Conservation (phyloP, 169 alveolate species). For the Plasmodium gonderi region DNA sequence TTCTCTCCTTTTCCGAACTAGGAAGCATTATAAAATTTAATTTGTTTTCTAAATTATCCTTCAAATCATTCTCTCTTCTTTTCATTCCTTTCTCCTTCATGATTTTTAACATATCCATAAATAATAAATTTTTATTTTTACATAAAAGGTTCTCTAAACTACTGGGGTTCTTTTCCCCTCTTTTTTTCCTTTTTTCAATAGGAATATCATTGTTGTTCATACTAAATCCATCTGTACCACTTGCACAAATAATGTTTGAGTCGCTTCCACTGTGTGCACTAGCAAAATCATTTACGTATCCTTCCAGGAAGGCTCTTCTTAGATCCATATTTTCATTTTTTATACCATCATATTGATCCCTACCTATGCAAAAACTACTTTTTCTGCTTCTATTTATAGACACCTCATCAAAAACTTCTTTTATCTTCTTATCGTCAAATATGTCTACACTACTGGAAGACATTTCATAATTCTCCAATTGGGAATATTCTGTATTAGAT, state of each 20-base stretch:
- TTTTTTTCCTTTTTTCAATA: background rate
- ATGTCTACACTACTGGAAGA: slow-evolving; percentile 50
- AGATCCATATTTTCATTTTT: background rate
- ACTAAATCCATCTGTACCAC: background rate
- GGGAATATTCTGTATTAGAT: slow-evolving; percentile 12
- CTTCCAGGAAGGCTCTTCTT: background rate
- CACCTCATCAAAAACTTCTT: slow-evolving; percentile 37
- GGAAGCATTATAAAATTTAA: slow-evolving; percentile 5
- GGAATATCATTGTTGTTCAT: background rate
- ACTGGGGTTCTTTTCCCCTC: background rate
- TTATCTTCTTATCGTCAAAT: slow-evolving; percentile 39
- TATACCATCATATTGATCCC: background rate
- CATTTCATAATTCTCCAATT: slow-evolving; percentile 12
- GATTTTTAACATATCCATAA: slow-evolving; percentile 6
- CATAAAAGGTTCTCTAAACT: slow-evolving; percentile 3
- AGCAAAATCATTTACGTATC: background rate
- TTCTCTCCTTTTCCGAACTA: slow-evolving; percentile 51
- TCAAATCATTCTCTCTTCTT: background rate
- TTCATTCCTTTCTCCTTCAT: background rate
- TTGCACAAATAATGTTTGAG: background rate
- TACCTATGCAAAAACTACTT: slow-evolving; percentile 1
- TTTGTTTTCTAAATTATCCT: slow-evolving; percentile 6
- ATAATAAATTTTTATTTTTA: slow-evolving; percentile 21
- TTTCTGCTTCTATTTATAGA: slow-evolving; percentile 10
- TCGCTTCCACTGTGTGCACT: background rate